Evolutionary conservation across 306 rosid genomes (phyloP), one percentile per base, ranked within the genome.

Genomic region (Phaseolus lunatus): DNA sequence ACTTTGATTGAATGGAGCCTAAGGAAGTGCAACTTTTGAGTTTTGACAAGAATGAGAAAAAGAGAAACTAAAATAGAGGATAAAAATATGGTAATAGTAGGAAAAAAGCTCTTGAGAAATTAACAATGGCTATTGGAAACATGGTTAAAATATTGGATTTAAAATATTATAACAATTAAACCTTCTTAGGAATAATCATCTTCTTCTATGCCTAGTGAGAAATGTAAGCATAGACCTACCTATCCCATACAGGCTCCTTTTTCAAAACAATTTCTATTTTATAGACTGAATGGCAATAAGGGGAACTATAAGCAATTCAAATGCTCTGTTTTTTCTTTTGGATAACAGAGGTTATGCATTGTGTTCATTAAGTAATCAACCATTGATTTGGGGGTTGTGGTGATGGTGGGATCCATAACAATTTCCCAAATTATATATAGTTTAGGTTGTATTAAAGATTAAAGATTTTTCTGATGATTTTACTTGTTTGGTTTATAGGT

Each of bases 401-500:
- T 33, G 78, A 45, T 67, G 47, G 47, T 52, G 49, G 45, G 76
- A 14, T 3, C 26, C 59, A 50, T n/a, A 13, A 61, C 19, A 63
- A 31, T 53, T 47, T 73, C 65, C 44, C 62, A 14, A 75, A 75
- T 12, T 53, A 43, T 81, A 26, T 67, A 11, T 27, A 54, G 61
- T 76, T 64, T 70, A 45, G 81, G 52, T 67, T 37, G 19, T 68
- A 50, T 79, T 44, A 29, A 80, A 50, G 20, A 53, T 7, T 48
- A 39, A 39, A 2, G 44, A 39, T 39, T 39, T 11, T 71, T 80
- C 74, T 85, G 80, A 88, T 37, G 68, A 13, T 43, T 67, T 84
- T 48, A 58, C 39, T 19, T 76, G 43, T 43, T 68, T 85, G 45
- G 56, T 82, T 52, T 67, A 47, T 89, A 95, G 99, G 99, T 92